Evolutionary conservation across 495 filamentous ascomycete genomes (phyloP), one percentile per base, ranked within the genome.

Genomic region (Amniculicola lignicola): DNA sequence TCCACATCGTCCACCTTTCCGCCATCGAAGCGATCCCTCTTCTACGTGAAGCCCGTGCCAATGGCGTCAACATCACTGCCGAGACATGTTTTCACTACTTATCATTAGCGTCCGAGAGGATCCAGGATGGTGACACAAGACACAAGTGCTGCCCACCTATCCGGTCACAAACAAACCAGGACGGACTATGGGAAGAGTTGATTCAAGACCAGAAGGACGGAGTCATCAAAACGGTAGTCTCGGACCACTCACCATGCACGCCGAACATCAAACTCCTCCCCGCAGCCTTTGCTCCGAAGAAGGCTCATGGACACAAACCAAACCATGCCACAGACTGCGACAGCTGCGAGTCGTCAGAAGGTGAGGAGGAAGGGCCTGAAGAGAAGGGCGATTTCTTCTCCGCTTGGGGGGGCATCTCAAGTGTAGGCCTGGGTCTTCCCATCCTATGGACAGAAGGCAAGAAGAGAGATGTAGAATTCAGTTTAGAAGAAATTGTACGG

Each of bases 1-100:
- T 98, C 42, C 93, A 98, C 74, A 94, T 98, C 49, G 93, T 98
- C 27, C 93, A 98, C 64, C 80, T 98, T 25, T 93, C 88, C 0
- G 93, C 93, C 10, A 85, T 89, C 50, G 88, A 96, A 65, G 88
- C 87, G n/a, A 93, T 96, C 50, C 90, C 90, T 0, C 65, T 95
- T n/a, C 76, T 98, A 38, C 82, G 84, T 39, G 79, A 84, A 60
- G 93, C 93, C 25, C 83, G 90, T 44, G 74, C 78, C n/a, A 70
- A 74, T 1, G 93, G 93, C 31, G 68, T 96, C 58, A 90, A 92
- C 51, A 87, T 98, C 73, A 95, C 93, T 1, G 92, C 93, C 22
- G 93, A 98, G 70, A 98, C 93, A 9, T 97, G 93, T 75, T 96
- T 94, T 80, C 93, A 98, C 75, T 98, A 98, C 67, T 82, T 98